A percentile compares a stretch with the other conserved stretches of the same genome.
Evolutionary conservation across 2,329 filamentous ascomycete species (phyloP).

Genomic region (Arthrobotrys sphaeroides): DNA sequence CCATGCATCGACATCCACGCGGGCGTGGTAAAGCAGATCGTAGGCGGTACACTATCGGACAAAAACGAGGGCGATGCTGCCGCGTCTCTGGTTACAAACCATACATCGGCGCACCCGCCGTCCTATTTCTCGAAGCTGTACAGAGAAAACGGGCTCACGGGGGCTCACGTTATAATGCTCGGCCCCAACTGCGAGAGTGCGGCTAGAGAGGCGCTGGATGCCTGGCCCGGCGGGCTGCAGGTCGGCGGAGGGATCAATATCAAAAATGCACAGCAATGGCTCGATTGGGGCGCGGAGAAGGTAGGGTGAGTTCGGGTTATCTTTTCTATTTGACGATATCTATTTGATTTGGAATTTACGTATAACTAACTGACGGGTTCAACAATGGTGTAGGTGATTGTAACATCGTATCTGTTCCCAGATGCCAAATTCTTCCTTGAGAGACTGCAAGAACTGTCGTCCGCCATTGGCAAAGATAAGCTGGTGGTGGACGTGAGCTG

Average conservation of each 20-base stretch:
- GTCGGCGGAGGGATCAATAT: conserved; percentile 94
- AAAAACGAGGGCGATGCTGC: conserved; percentile 69
- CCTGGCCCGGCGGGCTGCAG: conserved; percentile 84
- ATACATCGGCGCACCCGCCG: conserved; percentile 84
- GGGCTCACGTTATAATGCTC: conserved; percentile 96
- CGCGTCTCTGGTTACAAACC: conserved; percentile 83
- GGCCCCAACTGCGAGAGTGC: conserved; percentile 86
- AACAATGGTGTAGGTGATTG: conserved; percentile 79
- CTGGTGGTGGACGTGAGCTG: conserved; percentile 97
- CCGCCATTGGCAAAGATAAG: conserved; percentile 75
- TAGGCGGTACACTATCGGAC: conserved; percentile 80
- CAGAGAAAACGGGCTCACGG: conserved; percentile 74
- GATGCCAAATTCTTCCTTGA: conserved; percentile 80
- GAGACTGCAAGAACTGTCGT: conserved; percentile 77
- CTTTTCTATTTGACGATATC: background rate
- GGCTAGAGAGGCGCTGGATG: conserved; percentile 76
- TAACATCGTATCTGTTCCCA: conserved; percentile 95
- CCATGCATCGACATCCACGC: conserved; percentile 97
- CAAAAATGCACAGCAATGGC: conserved; percentile 83
- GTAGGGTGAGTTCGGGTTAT: conserved; percentile 64
- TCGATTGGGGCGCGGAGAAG: conserved; percentile 83
- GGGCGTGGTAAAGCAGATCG: conserved; percentile 98
- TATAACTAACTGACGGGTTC: background rate
- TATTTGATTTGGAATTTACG: too few relatives aligned
- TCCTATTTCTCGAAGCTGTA: conserved; percentile 85